Conservation (phyloP, 2,329 filamentous ascomycete species). For the Trichoderma brevicompactum region DNA sequence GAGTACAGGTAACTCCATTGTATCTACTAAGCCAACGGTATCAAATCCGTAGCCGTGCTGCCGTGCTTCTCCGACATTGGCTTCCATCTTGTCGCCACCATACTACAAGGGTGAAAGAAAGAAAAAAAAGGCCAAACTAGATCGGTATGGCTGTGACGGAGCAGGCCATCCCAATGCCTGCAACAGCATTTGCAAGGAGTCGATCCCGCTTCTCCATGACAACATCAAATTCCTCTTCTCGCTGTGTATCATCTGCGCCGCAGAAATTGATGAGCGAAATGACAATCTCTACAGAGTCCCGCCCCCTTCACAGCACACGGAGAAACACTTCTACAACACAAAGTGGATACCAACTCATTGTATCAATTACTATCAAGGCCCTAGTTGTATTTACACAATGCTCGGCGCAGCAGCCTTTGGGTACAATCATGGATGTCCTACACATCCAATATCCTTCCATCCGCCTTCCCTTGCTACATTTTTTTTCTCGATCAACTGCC, state of each 20-base stretch:
- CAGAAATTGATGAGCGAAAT: no score
- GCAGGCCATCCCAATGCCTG: background rate
- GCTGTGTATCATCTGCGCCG: no score
- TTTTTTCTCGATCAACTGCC: slow-evolving; percentile 11
- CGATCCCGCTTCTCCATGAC: background rate
- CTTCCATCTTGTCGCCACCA: no score
- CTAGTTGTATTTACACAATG: slow-evolving; percentile 21
- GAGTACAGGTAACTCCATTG: no score
- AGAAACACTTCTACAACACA: background rate
- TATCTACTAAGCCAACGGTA: no score
- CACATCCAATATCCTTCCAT: slow-evolving; percentile 6
- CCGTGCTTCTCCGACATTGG: no score
- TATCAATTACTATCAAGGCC: slow-evolving; percentile 17
- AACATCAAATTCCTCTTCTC: background rate
- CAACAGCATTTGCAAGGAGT: background rate
- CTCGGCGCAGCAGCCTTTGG: slow-evolving; percentile 12
- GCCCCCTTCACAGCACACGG: background rate
- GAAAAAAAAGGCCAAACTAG: no score
- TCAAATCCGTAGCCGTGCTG: no score
- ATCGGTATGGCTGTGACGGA: no score
- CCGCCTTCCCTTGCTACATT: background rate
- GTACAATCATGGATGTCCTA: slow-evolving; percentile 19
- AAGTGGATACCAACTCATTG: slow-evolving; percentile 20
- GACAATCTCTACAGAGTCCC: no score
- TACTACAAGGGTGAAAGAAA: no score